Evolutionary conservation across 169 alveolate species (phyloP), one percentile per base, ranked within the genome.

Genomic region (Eimeria necatrix): DNA sequence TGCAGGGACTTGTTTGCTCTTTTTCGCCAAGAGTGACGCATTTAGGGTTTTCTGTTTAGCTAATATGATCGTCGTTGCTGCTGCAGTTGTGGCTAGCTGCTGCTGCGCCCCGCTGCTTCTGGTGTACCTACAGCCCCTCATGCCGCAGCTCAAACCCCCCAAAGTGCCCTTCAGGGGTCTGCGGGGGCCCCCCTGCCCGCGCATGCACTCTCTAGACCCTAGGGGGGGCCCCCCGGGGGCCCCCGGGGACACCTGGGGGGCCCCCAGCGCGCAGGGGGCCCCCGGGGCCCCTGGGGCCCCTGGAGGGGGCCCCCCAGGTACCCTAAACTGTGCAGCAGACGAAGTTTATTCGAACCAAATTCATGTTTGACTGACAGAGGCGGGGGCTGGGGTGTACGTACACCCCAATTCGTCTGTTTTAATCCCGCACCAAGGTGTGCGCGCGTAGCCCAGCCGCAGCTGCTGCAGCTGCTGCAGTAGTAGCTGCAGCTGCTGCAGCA

Each of bases 81-180:
- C 87, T 46, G 87, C 87, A 46, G 61, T 76, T 0, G 64, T 49
- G 9, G 87, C 87, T 9, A 76, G 87, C 56, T 76, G 87, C 87
- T 76, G 87, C 87, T 76, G 87, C 61, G 87, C 87, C 41, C 87
- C 87, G 24, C 87, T 76, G 64, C 61, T 76, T 0, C 87, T 76
- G 64, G 53, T 76, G 64, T 76, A 46, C 14, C 41, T 76, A 76
- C 87, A 76, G 64, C 87, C 87, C 59, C 22, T 48, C 14, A 46
- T 76, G 61, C 64, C 87, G 22, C 87, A 76, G 18, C 61, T 20
- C 26, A 76, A 76, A 12, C 20, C 22, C 26, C 59, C 48, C 20
- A 71, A 71, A 41, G 46, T 76, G 46, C 61, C 9, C 61, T 48
- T 20, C 46, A 76, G 87, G 87, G 87, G 64, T 60, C 61, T 26